Evolutionary conservation across 352 stramenopile species (phyloP).

Genomic region (Phytophthora nicotianae): DNA sequence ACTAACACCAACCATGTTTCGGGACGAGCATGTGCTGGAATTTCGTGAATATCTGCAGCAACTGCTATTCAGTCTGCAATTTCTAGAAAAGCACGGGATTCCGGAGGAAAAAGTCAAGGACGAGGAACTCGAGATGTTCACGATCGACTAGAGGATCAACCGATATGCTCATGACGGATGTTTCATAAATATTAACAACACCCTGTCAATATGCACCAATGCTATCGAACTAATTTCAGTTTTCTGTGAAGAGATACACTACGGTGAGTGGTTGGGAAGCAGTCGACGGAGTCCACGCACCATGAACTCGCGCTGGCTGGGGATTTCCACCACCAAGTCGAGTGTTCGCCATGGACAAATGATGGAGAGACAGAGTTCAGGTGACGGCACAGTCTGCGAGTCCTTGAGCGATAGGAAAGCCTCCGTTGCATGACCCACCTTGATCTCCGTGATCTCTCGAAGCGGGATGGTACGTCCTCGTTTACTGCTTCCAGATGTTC

Average conservation of each 20-base stretch:
- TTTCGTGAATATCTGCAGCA: conserved; percentile 85
- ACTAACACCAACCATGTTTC: conserved; percentile 69
- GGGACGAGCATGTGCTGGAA: conserved; percentile 65
- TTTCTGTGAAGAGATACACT: conserved; percentile 1
- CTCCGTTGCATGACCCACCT: conserved; percentile 50
- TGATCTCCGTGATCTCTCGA: conserved; percentile 58
- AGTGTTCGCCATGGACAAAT: conserved; percentile 54
- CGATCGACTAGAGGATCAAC: conserved; percentile 39
- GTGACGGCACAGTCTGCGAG: conserved; percentile 23
- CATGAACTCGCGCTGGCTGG: conserved; percentile 63
- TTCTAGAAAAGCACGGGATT: conserved; percentile 55
- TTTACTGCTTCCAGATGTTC: conserved; percentile 1
- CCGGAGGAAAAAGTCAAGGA: conserved; percentile 52
- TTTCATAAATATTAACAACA: conserved; percentile 32
- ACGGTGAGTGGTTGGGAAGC: conserved; percentile 18
- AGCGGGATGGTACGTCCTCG: conserved; percentile 44
- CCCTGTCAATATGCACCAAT: conserved; percentile 11
- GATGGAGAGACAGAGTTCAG: conserved; percentile 58
- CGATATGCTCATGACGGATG: not conserved
- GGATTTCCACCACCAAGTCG: conserved; percentile 56
- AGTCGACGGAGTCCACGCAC: conserved; percentile 50
- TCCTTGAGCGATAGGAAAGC: conserved; percentile 49
- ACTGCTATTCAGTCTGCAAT: conserved; percentile 72
- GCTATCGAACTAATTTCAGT: conserved; percentile 9
- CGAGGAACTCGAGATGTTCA: conserved; percentile 64